These are phyloP conservation scores for Eucalyptus marginata DNA, from an alignment of 345 rosid genomes.

Conservation along the genomic window DNA sequence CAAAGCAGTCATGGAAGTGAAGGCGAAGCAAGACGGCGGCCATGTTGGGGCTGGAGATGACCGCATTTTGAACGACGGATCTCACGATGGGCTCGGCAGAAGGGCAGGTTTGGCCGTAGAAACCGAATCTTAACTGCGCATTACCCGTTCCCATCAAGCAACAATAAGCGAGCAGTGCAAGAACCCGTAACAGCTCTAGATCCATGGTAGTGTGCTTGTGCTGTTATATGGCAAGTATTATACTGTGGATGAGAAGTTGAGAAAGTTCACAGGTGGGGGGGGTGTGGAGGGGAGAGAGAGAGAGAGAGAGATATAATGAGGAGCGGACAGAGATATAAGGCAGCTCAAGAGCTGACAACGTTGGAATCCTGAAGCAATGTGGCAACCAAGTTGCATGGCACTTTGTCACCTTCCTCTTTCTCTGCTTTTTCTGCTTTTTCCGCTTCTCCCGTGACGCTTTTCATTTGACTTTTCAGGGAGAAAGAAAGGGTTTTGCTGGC, in stretches of 20 bases:
- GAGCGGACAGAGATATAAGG: not conserved
- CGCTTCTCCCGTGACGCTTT: not conserved
- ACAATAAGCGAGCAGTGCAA: not conserved
- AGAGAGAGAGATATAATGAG: not conserved
- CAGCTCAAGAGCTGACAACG: not conserved
- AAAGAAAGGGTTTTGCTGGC: not conserved
- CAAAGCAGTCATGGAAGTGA: conserved; percentile 85
- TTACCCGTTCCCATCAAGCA: not conserved
- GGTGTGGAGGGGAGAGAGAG: not conserved
- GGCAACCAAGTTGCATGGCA: conserved; percentile 9
- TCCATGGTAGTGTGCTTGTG: not conserved
- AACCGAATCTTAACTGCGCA: conserved; percentile 49
- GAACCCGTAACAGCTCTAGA: not conserved
- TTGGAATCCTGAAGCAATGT: not conserved
- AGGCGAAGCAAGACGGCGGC: conserved; percentile 62
- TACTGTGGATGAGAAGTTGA: not conserved
- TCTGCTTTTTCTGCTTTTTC: not conserved
- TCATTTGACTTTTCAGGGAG: not conserved
- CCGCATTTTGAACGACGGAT: conserved; percentile 29
- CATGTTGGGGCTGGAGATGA: conserved; percentile 16
- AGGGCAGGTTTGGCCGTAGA: conserved; percentile 50
- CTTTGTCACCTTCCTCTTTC: not conserved
- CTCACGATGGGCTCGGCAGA: conserved; percentile 48
- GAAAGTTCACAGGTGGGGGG: not conserved
- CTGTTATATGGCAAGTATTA: not conserved